Base-by-base conservation (phyloP, 1,284 basidiomycete species). In the Cryptococcus sp. region DNA sequence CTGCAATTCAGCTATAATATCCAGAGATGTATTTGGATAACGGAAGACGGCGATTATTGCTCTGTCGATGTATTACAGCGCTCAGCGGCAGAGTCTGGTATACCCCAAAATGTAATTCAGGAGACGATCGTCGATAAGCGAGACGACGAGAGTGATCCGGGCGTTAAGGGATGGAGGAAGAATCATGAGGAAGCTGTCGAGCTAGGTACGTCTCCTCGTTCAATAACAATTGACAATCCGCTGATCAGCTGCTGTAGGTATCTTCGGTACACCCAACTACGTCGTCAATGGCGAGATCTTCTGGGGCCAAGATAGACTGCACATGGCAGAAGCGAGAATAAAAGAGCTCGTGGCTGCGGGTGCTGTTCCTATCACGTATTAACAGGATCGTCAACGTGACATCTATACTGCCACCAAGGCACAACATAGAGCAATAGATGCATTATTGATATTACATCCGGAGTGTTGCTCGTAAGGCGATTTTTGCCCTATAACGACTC, bases 221-320 rank as follows among this genome's bases (percentile, higher is more conserved):
- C 6, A 40, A 34, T 5, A 10, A 34, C 1, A 40, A 25, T 15
- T n/a, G 46, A n/a, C 41, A 7, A 41, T 52, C n/a, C 19, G 22
- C 22, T 10, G n/a, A 49, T n/a, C 25, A 16, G 41, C 15, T 20
- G 7, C 46, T 20, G 8, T 20, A 65, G 66, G 63, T 19, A 65
- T 68, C 37, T 68, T 70, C 44, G 68, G 68, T 3, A 70, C 68
- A 23, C 68, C 68, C 15, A 68, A 65, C 45, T 70, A 70, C 40
- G 59, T 66, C 3, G 52, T 70, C 44, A 68, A 70, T 44, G 68
- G 63, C 4, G 66, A 68, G 63, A 65, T 70, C 43, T 70, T 65
- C 59, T 70, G 68, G 68, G 67, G 67, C 15, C 65, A 69, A 43
- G 66, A 68, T 53, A 44, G 66, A 20, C 47, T 68, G 46, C 53